Evolutionary conservation across 495 filamentous ascomycete species (phyloP).

Genomic region (Astrothelium macrocarpum): DNA sequence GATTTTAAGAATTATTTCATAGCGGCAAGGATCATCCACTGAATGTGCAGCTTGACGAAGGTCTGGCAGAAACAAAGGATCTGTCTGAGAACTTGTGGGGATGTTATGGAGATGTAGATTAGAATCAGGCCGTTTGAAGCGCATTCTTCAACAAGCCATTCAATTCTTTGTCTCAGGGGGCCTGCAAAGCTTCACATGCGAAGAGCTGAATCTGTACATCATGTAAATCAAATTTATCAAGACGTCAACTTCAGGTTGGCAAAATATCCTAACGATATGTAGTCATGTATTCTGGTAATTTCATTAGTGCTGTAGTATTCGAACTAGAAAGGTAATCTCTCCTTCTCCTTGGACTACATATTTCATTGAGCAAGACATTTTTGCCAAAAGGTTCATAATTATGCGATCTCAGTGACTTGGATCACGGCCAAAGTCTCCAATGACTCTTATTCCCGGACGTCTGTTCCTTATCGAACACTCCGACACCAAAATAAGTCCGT

Average conservation of each 20-base stretch:
- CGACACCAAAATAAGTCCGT: no score
- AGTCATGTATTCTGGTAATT: background rate
- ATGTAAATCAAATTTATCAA: background rate
- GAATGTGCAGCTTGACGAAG: background rate
- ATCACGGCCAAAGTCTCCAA: no score
- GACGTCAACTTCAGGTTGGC: background rate
- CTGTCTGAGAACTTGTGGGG: background rate
- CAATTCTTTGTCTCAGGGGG: background rate
- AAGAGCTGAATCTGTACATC: background rate
- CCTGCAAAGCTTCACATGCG: background rate
- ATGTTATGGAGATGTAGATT: background rate
- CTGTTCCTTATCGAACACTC: no score
- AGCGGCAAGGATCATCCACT: background rate
- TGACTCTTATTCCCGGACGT: no score
- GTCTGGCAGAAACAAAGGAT: background rate
- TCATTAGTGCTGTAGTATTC: no score
- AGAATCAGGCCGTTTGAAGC: background rate
- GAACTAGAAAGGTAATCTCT: no score
- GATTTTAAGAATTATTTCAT: background rate
- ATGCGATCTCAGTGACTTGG: no score
- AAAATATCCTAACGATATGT: background rate
- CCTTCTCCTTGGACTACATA: no score
- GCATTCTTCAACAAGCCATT: background rate
- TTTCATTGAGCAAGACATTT: no score
- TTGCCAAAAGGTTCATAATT: no score